Conservation (phyloP, 2,329 filamentous ascomycete species). For the Trichoderma breve region DNA sequence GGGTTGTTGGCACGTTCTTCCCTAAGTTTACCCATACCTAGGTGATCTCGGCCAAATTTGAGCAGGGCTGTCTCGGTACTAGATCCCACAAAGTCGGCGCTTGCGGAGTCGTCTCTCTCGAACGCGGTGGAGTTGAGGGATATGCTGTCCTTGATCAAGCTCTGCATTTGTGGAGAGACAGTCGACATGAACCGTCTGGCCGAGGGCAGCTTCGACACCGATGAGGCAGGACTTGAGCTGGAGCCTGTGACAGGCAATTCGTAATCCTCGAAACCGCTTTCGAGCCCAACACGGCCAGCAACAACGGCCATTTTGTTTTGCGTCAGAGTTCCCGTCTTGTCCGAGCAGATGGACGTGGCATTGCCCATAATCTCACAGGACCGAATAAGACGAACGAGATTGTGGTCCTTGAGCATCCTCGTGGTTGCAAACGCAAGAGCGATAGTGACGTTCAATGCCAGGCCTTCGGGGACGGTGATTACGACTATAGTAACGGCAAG, state of each 20-base stretch:
- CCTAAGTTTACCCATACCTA: slow-evolving; percentile 45
- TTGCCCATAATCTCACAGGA: slow-evolving; percentile 65
- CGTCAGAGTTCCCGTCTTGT: slow-evolving; percentile 65
- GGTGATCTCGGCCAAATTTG: slow-evolving; percentile 48
- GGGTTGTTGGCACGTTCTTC: slow-evolving; percentile 48
- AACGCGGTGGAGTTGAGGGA: slow-evolving; percentile 54
- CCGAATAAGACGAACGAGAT: slow-evolving; percentile 57
- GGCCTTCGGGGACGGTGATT: slow-evolving; percentile 59
- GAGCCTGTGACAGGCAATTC: slow-evolving; percentile 26
- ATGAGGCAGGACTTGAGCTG: not conserved
- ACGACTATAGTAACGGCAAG: slow-evolving; percentile 59
- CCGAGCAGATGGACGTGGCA: slow-evolving; percentile 62
- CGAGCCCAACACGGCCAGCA: slow-evolving; percentile 51
- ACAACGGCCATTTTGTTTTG: slow-evolving; percentile 64
- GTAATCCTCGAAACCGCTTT: slow-evolving; percentile 38
- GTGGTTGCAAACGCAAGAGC: slow-evolving; percentile 62
- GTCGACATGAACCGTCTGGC: slow-evolving; percentile 32
- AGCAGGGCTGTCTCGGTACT: slow-evolving; percentile 56
- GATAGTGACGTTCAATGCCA: slow-evolving; percentile 60
- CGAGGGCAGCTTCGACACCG: slow-evolving; percentile 28
- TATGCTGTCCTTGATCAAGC: slow-evolving; percentile 40
- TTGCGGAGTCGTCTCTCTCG: slow-evolving; percentile 42
- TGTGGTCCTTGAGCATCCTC: slow-evolving; percentile 62
- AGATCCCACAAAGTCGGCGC: slow-evolving; percentile 48
- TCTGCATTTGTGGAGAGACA: slow-evolving; percentile 36